Evolutionary conservation across 306 rosid genomes (phyloP).

Genomic region (Medicago lupulina): DNA sequence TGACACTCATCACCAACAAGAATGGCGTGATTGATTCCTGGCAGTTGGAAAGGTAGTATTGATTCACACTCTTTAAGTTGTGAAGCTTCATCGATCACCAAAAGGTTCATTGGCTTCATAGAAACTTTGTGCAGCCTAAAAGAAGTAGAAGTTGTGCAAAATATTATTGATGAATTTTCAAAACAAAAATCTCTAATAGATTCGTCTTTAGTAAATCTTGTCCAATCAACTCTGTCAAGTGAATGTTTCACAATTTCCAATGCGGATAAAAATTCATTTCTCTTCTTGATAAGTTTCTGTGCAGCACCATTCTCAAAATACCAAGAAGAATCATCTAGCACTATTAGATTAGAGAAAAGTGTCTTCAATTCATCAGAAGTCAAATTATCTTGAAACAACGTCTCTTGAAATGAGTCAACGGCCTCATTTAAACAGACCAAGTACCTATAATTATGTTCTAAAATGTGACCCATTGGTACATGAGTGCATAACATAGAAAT

Average conservation of each 20-base stretch:
- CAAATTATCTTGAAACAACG: conserved; percentile 32
- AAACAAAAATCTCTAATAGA: conserved; percentile 53
- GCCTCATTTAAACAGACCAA: neutral
- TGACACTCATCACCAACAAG: conserved; percentile 82
- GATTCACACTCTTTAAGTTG: conserved; percentile 76
- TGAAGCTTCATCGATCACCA: conserved; percentile 82
- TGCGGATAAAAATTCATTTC: conserved; percentile 50
- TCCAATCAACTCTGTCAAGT: conserved; percentile 43
- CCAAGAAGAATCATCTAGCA: neutral
- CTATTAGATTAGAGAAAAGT: conserved; percentile 28
- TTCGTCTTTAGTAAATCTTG: neutral
- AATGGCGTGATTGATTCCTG: conserved; percentile 54
- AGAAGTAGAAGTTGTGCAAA: conserved; percentile 68
- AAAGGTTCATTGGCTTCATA: conserved; percentile 52
- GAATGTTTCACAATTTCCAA: conserved; percentile 45
- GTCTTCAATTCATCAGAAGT: conserved; percentile 40
- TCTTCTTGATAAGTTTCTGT: conserved; percentile 15
- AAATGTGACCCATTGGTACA: neutral
- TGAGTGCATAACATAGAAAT: neutral
- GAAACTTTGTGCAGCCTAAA: conserved; percentile 45
- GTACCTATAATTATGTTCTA: neutral
- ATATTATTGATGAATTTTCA: conserved; percentile 58
- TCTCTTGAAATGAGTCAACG: conserved; percentile 7
- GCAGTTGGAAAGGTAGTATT: conserved; percentile 54
- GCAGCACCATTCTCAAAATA: neutral